These are phyloP conservation scores for Oryza nivara DNA, from an alignment of 176 grass and related monocot species.

Conservation along the genomic window DNA sequence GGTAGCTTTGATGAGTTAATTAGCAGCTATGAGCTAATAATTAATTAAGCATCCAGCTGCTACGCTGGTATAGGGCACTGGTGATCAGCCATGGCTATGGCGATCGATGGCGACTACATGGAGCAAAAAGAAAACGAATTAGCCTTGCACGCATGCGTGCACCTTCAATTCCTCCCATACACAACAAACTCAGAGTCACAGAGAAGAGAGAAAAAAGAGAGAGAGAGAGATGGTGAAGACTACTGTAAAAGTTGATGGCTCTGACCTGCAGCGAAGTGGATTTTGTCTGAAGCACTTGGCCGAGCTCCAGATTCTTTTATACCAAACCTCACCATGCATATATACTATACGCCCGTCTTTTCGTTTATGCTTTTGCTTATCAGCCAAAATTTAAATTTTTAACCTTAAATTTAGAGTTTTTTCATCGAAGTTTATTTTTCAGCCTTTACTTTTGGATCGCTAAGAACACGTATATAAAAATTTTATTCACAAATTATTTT, in stretches of 20 bases:
- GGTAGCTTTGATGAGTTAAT: conserved; percentile 2
- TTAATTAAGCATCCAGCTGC: not conserved
- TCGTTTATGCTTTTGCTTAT: too few relatives aligned
- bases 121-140: conserved; percentile 32
- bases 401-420: too few relatives aligned
- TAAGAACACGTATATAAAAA: too few relatives aligned
- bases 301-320: conserved; percentile 60
- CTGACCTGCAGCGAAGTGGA: conserved; percentile 53
- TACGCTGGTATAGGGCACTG: not conserved
- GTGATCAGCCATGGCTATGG: conserved; percentile 21
- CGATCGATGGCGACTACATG: conserved; percentile 34
- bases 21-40: not conserved
- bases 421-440: too few relatives aligned
- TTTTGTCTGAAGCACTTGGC: conserved; percentile 89
- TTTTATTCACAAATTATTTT: too few relatives aligned
- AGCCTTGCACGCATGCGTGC: not conserved
- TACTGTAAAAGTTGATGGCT: conserved; percentile 45
- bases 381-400: too few relatives aligned
- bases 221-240: conserved; percentile 3
- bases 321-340: conserved; percentile 13
- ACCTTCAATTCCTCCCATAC: not conserved
- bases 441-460: too few relatives aligned
- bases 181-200: not conserved
- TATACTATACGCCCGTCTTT: too few relatives aligned
- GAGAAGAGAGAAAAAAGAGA: not conserved